Percentiles rank a stretch among this genome's conserved stretches.
Conservation (phyloP, 306 rosid species). For the Morella rubra region DNA sequence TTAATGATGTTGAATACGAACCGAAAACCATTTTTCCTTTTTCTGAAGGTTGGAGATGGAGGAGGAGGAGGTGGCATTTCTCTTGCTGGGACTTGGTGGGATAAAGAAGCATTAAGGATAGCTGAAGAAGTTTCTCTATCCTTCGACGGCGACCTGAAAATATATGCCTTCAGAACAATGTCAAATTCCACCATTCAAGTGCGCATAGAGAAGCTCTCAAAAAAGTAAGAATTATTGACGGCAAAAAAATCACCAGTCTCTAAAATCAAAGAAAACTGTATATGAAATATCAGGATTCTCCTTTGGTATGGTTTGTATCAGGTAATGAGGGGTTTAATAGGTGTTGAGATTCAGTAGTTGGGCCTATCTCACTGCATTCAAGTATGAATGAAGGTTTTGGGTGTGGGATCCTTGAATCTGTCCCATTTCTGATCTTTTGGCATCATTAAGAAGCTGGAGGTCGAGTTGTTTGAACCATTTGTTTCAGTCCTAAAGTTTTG, state of each 20-base stretch:
- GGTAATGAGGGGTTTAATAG: not conserved
- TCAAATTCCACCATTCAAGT: conserved; percentile 67
- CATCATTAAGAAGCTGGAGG: no score
- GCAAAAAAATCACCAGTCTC: not conserved
- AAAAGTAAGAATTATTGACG: conserved; percentile 51
- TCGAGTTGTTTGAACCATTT: no score
- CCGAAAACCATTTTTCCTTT: conserved; percentile 4
- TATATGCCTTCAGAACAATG: conserved; percentile 77
- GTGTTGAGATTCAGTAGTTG: not conserved
- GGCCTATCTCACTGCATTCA: not conserved
- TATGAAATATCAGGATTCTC: not conserved
- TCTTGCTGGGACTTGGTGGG: conserved; percentile 93
- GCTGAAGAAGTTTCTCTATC: conserved; percentile 72
- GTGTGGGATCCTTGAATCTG: no score
- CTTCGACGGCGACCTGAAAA: conserved; percentile 67
- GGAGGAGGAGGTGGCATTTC: conserved; percentile 87
- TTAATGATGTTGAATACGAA: not conserved
- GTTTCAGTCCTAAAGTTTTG: no score
- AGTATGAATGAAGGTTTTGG: no score
- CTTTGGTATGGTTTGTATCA: not conserved
- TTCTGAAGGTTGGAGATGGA: conserved; percentile 84
- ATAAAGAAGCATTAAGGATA: conserved; percentile 67
- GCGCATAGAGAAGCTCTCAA: conserved; percentile 79
- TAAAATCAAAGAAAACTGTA: not conserved
- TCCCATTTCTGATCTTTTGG: no score